These are phyloP conservation scores for Aplosporella prunicola DNA, from an alignment of 2,329 filamentous ascomycete species.

Conservation along the genomic window DNA sequence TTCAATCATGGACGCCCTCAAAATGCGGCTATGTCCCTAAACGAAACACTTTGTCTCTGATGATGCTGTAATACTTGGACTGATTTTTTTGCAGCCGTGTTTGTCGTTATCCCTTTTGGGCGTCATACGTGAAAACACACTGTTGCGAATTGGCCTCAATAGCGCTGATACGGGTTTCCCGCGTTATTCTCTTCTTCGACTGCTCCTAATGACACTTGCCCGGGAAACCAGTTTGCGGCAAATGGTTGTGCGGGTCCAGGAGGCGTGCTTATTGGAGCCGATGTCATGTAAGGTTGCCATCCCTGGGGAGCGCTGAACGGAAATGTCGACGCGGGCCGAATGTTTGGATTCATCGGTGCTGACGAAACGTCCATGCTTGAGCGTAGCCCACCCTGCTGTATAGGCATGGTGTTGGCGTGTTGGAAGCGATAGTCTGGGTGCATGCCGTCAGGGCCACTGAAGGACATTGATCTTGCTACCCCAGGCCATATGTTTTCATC, in stretches of 20 bases:
- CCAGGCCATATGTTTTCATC: slow-evolving; percentile 21
- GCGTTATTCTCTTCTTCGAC: slow-evolving; percentile 9
- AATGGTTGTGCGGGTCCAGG: slow-evolving; percentile 7
- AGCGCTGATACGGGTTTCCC: slow-evolving; percentile 4
- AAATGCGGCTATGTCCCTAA: too few species aligned
- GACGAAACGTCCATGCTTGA: not conserved
- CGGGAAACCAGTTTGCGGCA: slow-evolving; percentile 5
- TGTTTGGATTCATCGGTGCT: not conserved
- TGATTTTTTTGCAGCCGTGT: too few species aligned
- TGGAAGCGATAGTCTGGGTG: slow-evolving; percentile 20
- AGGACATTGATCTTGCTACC: slow-evolving; percentile 29
- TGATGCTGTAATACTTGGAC: too few species aligned
- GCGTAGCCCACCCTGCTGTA: not conserved
- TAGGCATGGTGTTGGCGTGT: slow-evolving; percentile 1
- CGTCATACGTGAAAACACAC: too few species aligned
- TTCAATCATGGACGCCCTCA: too few species aligned
- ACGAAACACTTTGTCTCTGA: too few species aligned
- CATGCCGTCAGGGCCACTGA: slow-evolving; percentile 29
- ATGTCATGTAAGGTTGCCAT: slow-evolving; percentile 3
- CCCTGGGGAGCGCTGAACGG: not conserved
- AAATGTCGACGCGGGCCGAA: not conserved
- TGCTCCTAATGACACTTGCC: slow-evolving; percentile 1
- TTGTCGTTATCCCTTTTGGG: too few species aligned
- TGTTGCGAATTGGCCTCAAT: slow-evolving; percentile 3
- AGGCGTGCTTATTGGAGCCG: slow-evolving; percentile 1